phyloP scores from a whole-genome alignment of 2,329 filamentous ascomycete species.

The Talaromyces piceae region DNA sequence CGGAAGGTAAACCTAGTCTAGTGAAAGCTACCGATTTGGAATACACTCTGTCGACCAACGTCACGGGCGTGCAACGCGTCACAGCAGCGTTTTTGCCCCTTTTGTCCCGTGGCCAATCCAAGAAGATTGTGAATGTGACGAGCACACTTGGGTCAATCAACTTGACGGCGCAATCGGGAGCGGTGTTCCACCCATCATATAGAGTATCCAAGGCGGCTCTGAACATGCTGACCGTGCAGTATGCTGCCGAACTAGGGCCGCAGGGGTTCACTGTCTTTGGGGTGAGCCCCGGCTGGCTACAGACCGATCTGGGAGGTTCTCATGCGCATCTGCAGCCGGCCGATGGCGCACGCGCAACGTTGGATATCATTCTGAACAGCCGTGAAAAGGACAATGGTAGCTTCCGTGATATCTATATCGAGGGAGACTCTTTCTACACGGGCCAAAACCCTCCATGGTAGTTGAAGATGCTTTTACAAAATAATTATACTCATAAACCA shows the following conservation, averaged over 20 bases:
- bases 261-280: conserved; percentile 21
- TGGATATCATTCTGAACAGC: not conserved
- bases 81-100: conserved; percentile 30
- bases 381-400: not conserved
- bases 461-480: not conserved
- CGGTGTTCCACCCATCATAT: conserved; percentile 29
- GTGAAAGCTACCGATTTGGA: not conserved
- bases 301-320: conserved; percentile 4
- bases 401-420: conserved; percentile 1
- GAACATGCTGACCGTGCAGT: conserved; percentile 41
- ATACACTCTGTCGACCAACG: conserved; percentile 31
- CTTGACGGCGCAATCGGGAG: conserved; percentile 14
- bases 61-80: conserved; percentile 29
- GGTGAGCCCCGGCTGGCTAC: conserved; percentile 30
- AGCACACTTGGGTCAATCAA: conserved; percentile 35
- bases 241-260: conserved; percentile 20
- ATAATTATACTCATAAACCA: too few relatives aligned
- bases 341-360: not conserved
- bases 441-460: not conserved
- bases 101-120: conserved; percentile 26
- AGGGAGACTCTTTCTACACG: not conserved
- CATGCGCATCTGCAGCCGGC: conserved; percentile 1
- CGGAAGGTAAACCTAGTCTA: not conserved
- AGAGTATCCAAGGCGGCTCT: conserved; percentile 44
- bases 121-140: conserved; percentile 39